Evolutionary conservation across 2,329 filamentous ascomycete genomes (phyloP).

Genomic region (Cephalotrichum gorgonifer): DNA sequence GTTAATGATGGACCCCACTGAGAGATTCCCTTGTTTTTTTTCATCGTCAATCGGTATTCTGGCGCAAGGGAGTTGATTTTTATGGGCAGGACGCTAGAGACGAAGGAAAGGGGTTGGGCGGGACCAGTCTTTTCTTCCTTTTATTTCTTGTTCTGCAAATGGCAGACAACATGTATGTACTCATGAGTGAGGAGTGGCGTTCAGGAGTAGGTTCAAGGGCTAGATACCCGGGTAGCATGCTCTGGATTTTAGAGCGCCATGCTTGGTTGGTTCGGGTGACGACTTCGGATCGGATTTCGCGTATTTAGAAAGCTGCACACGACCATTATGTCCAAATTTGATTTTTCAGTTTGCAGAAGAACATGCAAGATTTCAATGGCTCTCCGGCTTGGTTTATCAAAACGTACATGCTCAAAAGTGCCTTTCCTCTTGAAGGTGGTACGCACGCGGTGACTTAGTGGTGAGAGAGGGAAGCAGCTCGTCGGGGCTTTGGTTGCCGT

Average conservation of each 20-base stretch:
- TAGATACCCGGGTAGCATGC: slow-evolving; percentile 5
- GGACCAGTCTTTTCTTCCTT: neutral
- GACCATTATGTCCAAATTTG: neutral
- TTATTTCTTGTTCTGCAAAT: neutral
- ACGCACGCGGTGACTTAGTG: neutral
- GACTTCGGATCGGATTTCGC: neutral
- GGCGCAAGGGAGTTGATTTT: neutral
- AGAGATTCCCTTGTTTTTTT: neutral
- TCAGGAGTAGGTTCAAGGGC: neutral
- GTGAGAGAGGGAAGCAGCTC: neutral
- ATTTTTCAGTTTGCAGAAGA: neutral
- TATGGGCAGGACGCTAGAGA: neutral
- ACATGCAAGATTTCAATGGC: neutral
- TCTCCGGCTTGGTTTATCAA: neutral
- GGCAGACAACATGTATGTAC: neutral
- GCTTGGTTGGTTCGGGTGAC: neutral
- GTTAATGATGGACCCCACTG: neutral
- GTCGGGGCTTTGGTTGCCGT: too few species aligned
- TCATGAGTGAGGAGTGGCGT: neutral
- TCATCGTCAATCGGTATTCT: neutral
- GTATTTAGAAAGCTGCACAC: neutral
- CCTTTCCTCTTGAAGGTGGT: neutral
- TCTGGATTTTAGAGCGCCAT: slow-evolving; percentile 1
- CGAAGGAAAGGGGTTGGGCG: neutral
- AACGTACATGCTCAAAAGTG: too few species aligned